A percentile compares a stretch with the other conserved stretches of the same genome.
Conservation (phyloP, 1,284 basidiomycete species). For the Leccinum fallax region DNA sequence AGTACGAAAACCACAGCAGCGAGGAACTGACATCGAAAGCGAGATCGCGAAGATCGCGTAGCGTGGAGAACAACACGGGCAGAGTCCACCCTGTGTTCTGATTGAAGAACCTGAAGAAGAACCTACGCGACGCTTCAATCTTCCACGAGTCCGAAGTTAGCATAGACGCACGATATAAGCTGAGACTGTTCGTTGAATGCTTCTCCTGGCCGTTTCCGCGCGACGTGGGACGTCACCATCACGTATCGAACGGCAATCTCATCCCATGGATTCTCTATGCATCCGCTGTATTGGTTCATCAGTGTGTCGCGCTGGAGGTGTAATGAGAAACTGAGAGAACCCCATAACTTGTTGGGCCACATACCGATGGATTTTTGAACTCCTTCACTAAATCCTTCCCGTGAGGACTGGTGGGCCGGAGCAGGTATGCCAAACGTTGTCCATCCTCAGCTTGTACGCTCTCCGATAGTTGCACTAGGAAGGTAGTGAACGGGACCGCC, state of each 20-base stretch:
- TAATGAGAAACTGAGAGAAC: background rate
- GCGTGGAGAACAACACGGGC: constrained; percentile 75
- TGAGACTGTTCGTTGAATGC: constrained; percentile 77
- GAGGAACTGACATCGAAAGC: constrained; percentile 64
- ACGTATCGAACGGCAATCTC: constrained; percentile 82
- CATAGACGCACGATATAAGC: constrained; percentile 57
- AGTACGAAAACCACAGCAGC: background rate
- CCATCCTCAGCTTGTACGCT: constrained; percentile 58
- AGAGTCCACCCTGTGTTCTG: constrained; percentile 83
- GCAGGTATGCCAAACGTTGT: no score
- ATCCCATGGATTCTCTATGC: constrained; percentile 74
- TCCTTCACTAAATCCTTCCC: constrained; percentile 60
- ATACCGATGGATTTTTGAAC: constrained; percentile 66
- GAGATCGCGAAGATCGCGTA: constrained; percentile 79
- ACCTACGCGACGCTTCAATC: constrained; percentile 39
- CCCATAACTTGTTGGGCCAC: constrained; percentile 21
- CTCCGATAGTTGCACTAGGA: constrained; percentile 60
- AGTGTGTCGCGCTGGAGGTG: constrained; percentile 45
- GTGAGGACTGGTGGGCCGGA: no score
- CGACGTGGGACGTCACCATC: constrained; percentile 67
- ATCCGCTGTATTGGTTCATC: constrained; percentile 60
- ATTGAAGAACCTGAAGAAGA: constrained; percentile 77
- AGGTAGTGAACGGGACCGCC: constrained; percentile 52
- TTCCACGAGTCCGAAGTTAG: background rate
- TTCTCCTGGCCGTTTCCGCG: constrained; percentile 62